These are phyloP conservation scores for Capillidium heterosporum DNA, from an alignment of 371 early-diverging fungal species.

Conservation along the genomic window DNA sequence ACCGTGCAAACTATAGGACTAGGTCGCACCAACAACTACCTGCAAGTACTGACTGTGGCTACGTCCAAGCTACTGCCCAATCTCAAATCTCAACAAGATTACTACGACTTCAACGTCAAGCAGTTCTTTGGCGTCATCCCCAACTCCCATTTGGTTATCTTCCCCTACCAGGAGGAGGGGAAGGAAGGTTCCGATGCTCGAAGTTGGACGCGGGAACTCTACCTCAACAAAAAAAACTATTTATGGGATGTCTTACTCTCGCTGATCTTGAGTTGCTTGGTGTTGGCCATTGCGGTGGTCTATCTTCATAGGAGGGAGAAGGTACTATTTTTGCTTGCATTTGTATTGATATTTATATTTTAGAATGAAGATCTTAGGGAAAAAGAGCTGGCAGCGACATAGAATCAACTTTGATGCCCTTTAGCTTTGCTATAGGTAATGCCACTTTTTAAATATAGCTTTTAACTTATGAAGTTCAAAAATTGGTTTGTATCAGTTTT, in stretches of 20 bases:
- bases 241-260: slow-evolving; percentile 56
- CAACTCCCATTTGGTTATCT: slow-evolving; percentile 75
- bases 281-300: slow-evolving; percentile 46
- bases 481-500: no score
- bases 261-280: slow-evolving; percentile 33
- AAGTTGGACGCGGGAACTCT: slow-evolving; percentile 69
- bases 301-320: slow-evolving; percentile 57
- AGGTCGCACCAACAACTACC: slow-evolving; percentile 87
- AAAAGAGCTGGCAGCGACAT: slow-evolving; percentile 43
- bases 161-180: slow-evolving; percentile 49
- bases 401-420: slow-evolving; percentile 84
- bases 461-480: no score
- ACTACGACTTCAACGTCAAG: no score
- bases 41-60: slow-evolving; percentile 79
- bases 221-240: slow-evolving; percentile 65
- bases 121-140: slow-evolving; percentile 57
- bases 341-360: background rate
- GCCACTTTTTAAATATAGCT: no score
- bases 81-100: no score
- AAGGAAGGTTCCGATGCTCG: slow-evolving; percentile 14
- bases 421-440: no score
- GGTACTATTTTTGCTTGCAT: slow-evolving; percentile 13
- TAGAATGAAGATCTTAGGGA: slow-evolving; percentile 61
- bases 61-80: slow-evolving; percentile 37
- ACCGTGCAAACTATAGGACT: slow-evolving; percentile 75